A percentile compares a stretch with the other conserved stretches of the same genome.
These are phyloP conservation scores for Chlamydomonas urium DNA, from an alignment of 139 green algal genomes.

Conservation along the genomic window DNA sequence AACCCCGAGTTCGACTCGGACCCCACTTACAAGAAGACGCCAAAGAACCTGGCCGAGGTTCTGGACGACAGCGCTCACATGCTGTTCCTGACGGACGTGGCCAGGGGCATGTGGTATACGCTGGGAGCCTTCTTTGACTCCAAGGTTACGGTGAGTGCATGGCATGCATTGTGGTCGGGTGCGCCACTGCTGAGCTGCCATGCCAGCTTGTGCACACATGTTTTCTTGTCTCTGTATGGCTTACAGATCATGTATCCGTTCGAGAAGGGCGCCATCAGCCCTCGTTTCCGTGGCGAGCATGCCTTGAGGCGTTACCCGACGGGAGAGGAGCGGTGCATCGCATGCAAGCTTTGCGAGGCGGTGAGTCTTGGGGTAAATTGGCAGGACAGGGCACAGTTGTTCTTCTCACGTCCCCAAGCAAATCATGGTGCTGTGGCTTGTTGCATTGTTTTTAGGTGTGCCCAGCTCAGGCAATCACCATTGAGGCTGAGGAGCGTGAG, in stretches of 20 bases:
- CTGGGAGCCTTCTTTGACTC: conserved; percentile 96
- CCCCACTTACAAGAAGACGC: conserved; percentile 55
- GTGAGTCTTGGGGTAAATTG: conserved; percentile 40
- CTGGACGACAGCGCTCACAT: conserved; percentile 89
- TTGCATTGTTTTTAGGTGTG: conserved; percentile 30
- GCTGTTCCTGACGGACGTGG: conserved; percentile 96
- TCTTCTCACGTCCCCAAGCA: not conserved
- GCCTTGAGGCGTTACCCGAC: conserved; percentile 92
- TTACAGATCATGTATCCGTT: conserved; percentile 98
- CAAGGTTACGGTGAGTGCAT: conserved; percentile 82
- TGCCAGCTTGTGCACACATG: not conserved
- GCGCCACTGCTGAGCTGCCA: too few relatives aligned
- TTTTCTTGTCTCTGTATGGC: not conserved
- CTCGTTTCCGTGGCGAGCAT: conserved; percentile 98
- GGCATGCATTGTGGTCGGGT: not conserved
- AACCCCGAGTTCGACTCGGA: conserved; percentile 43
- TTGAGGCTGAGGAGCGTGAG: conserved; percentile 98
- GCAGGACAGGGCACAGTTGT: not conserved
- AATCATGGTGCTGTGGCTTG: too few relatives aligned
- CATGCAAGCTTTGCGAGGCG: conserved; percentile 99
- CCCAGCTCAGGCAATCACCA: conserved; percentile 93
- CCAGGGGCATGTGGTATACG: conserved; percentile 83
- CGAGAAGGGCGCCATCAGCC: conserved; percentile 93
- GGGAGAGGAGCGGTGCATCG: conserved; percentile 98
- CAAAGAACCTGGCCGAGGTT: conserved; percentile 59